Percentiles rank a stretch among this genome's conserved stretches.
Evolutionary conservation across 2,329 filamentous ascomycete species (phyloP).

Genomic region (Escovopsis sp.): DNA sequence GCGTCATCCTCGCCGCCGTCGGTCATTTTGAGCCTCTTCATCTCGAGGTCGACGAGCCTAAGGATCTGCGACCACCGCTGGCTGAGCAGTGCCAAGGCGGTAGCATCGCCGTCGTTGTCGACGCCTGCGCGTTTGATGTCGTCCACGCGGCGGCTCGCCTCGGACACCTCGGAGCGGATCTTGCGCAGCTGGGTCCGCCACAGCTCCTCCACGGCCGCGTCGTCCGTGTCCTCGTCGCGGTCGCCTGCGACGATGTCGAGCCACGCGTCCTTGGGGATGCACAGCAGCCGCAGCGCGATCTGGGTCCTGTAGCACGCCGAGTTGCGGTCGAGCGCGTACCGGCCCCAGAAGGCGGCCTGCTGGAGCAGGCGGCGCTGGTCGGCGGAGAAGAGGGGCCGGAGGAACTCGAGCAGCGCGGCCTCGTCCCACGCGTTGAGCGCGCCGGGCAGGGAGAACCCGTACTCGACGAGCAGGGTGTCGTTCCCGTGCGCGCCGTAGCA

Average conservation of each 20-base stretch:
- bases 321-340: conserved; percentile 35
- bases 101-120: too few species aligned
- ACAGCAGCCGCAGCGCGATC: conserved; percentile 31
- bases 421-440: conserved; percentile 37
- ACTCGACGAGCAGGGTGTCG: conserved; percentile 58
- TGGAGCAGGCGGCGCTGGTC: conserved; percentile 25
- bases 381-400: conserved; percentile 24
- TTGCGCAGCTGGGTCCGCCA: conserved; percentile 16
- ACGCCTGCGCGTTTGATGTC: too few species aligned
- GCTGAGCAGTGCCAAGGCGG: too few species aligned
- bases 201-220: conserved; percentile 18
- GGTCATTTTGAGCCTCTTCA: too few species aligned
- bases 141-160: too few species aligned
- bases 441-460: conserved; percentile 34
- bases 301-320: conserved; percentile 41
- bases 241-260: conserved; percentile 28
- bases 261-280: conserved; percentile 26
- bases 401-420: conserved; percentile 30
- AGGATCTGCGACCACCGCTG: too few species aligned
- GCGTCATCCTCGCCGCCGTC: too few species aligned
- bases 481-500: conserved; percentile 56
- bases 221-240: conserved; percentile 31
- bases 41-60: too few species aligned
- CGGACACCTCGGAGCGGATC: conserved; percentile 15
- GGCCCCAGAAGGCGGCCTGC: conserved; percentile 32